Base-by-base conservation (phyloP, 495 filamentous ascomycete species). In the Geoglossum glabrum region DNA sequence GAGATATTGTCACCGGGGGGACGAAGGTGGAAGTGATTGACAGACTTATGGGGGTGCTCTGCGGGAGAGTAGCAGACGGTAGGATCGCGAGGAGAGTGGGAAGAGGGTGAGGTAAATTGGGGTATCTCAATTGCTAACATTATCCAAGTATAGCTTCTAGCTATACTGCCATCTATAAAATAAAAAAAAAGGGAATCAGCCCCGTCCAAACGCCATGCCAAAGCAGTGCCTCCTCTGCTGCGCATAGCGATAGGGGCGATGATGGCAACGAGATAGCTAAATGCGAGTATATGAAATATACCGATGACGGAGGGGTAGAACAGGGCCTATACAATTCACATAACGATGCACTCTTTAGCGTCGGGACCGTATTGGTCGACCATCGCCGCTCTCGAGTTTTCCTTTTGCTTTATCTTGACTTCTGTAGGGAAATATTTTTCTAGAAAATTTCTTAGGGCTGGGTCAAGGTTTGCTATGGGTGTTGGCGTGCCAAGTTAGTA, bases 371-470 rank as follows among this genome's bases (percentile, higher is more conserved):
- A 74, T 62, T 76, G 65, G 62, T 82, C 79, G 56, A 70, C 68
- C 21, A 74, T 76, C 17, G 73, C 70, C 58, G 76, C 73, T 10
- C 68, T 56, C 58, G 79, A 75, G 61, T 83, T 82, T 28, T 74
- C 72, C 49, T 71, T 71, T 55, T 82, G 75, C 63, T 84, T 82
- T 62, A 74, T 71, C 62, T 79, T 83, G 43, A 77, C 73, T 62
- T 89, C 85, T 58, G 79, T 76, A 0, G 81, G 83, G 55, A 89
- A 89, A 68, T 82, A 85, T 54, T 74, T 76, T 61, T 75, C 74
- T 43, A 84, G 63, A 61, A 79, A 83, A n/a, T 72, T 73, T 30
- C 71, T 70, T n/a, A 85, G 65, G 7, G 76, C 69, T 17, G 67
- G 60, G 61, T 89, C 84, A 11, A 87, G 70, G 62, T 85, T 79